A percentile compares a stretch with the other conserved stretches of the same genome.
Conservation (phyloP, 768 basidiomycete species). For the Hysterangium stoloniferum region DNA sequence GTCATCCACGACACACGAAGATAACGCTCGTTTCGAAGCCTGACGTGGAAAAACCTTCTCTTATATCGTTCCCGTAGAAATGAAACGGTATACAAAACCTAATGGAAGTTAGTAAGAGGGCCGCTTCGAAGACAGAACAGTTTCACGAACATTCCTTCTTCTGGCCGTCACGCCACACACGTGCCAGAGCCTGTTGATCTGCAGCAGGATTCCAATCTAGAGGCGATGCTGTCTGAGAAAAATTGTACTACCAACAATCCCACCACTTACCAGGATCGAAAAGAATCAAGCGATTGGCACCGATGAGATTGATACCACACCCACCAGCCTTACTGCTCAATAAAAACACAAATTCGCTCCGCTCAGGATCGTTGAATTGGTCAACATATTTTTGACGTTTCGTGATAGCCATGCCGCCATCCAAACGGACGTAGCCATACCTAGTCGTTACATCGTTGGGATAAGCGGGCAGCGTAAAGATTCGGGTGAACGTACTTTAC, state of each 20-base stretch:
- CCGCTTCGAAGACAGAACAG: background rate
- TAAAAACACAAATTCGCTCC: constrained; percentile 91
- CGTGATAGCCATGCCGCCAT: constrained; percentile 86
- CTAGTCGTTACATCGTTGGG: constrained; percentile 29
- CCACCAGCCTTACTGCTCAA: constrained; percentile 94
- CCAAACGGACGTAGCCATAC: constrained; percentile 87
- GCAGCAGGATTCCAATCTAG: constrained; percentile 98
- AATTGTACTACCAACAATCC: constrained; percentile 13
- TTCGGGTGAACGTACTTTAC: constrained; percentile 50
- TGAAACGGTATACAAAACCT: constrained; percentile 99
- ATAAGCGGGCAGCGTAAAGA: background rate
- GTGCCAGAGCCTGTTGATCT: constrained; percentile 95
- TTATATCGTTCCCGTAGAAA: constrained; percentile 94
- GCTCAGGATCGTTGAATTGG: constrained; percentile 88
- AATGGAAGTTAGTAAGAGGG: background rate
- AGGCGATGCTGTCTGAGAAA: background rate
- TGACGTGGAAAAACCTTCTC: constrained; percentile 99
- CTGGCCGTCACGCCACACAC: constrained; percentile 99
- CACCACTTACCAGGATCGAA: constrained; percentile 81
- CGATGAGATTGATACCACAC: constrained; percentile 95
- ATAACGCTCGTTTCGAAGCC: constrained; percentile 91
- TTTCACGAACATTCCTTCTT: constrained; percentile 91
- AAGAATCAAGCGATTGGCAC: constrained; percentile 89
- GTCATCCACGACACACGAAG: constrained; percentile 97
- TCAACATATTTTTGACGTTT: constrained; percentile 96